These are phyloP conservation scores for Fusarium phyllophilum DNA, from an alignment of 2,329 filamentous ascomycete genomes.

Conservation along the genomic window DNA sequence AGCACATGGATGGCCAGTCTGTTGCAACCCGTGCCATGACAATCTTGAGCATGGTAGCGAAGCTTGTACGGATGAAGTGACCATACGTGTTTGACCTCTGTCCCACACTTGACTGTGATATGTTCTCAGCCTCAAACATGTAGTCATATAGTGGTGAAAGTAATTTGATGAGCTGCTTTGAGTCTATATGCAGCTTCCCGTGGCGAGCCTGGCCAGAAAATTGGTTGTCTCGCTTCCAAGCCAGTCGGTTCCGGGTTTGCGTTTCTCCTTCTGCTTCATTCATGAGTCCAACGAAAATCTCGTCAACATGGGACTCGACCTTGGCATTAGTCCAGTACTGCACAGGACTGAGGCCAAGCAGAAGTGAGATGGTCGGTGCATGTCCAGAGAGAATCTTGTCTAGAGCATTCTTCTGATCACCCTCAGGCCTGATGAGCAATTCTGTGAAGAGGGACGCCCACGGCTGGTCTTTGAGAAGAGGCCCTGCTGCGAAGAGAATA, in stretches of 20 bases:
- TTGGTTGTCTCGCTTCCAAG: slow-evolving; percentile 51
- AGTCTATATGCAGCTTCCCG: slow-evolving; percentile 48
- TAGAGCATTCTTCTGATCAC: slow-evolving; percentile 45
- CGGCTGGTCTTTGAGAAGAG: slow-evolving; percentile 56
- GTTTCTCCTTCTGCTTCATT: slow-evolving; percentile 19
- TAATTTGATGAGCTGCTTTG: slow-evolving; percentile 51
- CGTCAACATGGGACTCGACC: slow-evolving; percentile 52
- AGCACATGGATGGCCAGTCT: slow-evolving; percentile 48
- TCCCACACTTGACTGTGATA: slow-evolving; percentile 15
- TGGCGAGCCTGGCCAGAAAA: slow-evolving; percentile 41
- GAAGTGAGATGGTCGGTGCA: slow-evolving; percentile 56
- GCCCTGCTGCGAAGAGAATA: slow-evolving; percentile 54
- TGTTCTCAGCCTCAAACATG: slow-evolving; percentile 58
- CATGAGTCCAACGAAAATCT: slow-evolving; percentile 47
- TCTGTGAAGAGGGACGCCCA: slow-evolving; percentile 63
- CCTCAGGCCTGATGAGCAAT: slow-evolving; percentile 49
- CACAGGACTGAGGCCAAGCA: slow-evolving; percentile 61
- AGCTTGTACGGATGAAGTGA: slow-evolving; percentile 52
- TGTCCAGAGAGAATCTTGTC: slow-evolving; percentile 58
- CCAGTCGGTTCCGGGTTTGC: slow-evolving; percentile 45
- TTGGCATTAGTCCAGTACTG: slow-evolving; percentile 63
- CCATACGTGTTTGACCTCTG: slow-evolving; percentile 37
- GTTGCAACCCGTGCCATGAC: slow-evolving; percentile 49
- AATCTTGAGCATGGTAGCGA: slow-evolving; percentile 52
- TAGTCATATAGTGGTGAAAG: slow-evolving; percentile 55